phyloP scores from a whole-genome alignment of 75 land plant genomes.

The Pinus tabuliformis region DNA sequence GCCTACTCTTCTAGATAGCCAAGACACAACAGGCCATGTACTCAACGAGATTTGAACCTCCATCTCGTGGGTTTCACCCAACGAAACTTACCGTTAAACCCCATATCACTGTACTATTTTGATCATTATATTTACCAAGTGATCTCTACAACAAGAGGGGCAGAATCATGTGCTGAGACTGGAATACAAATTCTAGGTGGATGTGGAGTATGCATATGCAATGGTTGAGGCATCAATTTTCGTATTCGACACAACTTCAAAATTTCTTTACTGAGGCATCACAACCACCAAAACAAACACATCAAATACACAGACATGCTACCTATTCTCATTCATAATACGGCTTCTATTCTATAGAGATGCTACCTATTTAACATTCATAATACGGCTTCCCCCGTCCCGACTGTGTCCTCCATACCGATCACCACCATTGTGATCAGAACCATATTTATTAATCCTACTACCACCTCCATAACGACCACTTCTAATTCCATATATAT shows the following conservation, averaged over 20 bases:
- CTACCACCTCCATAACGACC: conserved; percentile 30
- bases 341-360: background rate
- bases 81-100: too few species aligned
- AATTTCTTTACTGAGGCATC: background rate
- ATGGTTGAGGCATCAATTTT: background rate
- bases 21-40: too few species aligned
- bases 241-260: conserved; percentile 1
- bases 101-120: too few species aligned
- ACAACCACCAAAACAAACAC: background rate
- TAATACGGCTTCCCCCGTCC: background rate
- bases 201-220: too few species aligned
- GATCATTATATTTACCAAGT: too few species aligned
- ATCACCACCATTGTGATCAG: too few species aligned
- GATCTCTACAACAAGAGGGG: too few species aligned
- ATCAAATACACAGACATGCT: background rate
- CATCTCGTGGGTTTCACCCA: too few species aligned
- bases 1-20: too few species aligned
- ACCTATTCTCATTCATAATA: background rate
- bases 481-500: conserved; percentile 29
- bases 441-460: conserved; percentile 3
- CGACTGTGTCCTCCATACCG: background rate
- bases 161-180: too few species aligned
- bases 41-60: too few species aligned
- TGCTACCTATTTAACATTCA: background rate
- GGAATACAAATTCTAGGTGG: too few species aligned